A percentile compares a stretch with the other conserved stretches of the same genome.
phyloP scores from a whole-genome alignment of 176 grass and related monocot species.

The Oryza coarctata region DNA sequence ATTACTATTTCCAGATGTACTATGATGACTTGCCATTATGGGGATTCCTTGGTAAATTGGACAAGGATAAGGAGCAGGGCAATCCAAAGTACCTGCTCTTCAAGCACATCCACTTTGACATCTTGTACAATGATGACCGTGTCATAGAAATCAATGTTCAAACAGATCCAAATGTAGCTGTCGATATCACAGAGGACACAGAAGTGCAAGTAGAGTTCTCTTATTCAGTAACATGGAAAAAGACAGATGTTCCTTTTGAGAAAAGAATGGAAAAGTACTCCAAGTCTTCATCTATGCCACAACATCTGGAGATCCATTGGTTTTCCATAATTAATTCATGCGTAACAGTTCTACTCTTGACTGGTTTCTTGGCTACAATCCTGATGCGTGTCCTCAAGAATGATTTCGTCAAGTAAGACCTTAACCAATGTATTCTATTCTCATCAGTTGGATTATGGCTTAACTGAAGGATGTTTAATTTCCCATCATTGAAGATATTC shows the following conservation, averaged over 20 bases:
- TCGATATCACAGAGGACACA: constrained; percentile 80
- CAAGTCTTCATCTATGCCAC: constrained; percentile 84
- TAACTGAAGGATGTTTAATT: constrained; percentile 24
- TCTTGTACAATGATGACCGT: constrained; percentile 71
- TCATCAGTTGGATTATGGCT: neutral
- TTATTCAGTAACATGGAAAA: constrained; percentile 91
- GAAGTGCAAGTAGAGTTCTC: constrained; percentile 79
- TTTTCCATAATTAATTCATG: constrained; percentile 97
- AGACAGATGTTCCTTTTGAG: constrained; percentile 69
- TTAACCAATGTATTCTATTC: constrained; percentile 9
- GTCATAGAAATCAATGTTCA: constrained; percentile 85
- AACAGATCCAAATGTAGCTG: constrained; percentile 68
- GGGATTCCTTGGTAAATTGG: constrained; percentile 92
- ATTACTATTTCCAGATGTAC: constrained; percentile 98
- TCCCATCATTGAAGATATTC: constrained; percentile 55
- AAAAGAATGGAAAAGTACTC: constrained; percentile 96
- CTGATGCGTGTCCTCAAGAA: constrained; percentile 94
- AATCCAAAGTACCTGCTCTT: constrained; percentile 56
- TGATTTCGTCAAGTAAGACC: constrained; percentile 86
- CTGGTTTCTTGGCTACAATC: constrained; percentile 90
- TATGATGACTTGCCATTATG: constrained; percentile 94
- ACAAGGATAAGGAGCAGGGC: constrained; percentile 57
- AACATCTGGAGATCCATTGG: constrained; percentile 98
- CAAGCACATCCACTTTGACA: constrained; percentile 96
- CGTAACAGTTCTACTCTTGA: constrained; percentile 82